Evolutionary conservation across 257 asterid species (phyloP).

Genomic region (Leptodermis oblonga): DNA sequence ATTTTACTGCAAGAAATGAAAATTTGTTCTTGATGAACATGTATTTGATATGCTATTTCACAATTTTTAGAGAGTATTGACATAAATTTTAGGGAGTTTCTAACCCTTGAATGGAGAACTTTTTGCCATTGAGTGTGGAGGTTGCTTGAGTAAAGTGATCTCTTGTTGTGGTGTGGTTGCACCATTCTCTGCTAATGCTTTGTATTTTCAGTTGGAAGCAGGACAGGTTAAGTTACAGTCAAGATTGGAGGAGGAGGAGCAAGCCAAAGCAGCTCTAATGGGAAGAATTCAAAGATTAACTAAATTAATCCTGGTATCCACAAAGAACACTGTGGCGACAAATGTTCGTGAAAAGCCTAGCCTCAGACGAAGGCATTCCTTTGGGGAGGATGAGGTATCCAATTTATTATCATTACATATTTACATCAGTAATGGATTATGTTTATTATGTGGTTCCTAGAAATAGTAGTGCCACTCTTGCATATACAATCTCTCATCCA

Average conservation of each 20-base stretch:
- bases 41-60: neutral
- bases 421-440: neutral
- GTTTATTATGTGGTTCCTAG: neutral
- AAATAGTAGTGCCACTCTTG: neutral
- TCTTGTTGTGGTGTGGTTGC: neutral
- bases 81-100: neutral
- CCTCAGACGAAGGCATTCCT: constrained; percentile 75
- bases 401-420: neutral
- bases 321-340: constrained; percentile 56
- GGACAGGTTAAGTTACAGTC: constrained; percentile 82
- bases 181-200: constrained; percentile 15
- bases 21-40: neutral
- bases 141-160: neutral
- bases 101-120: neutral
- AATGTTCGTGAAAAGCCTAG: constrained; percentile 39
- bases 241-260: constrained; percentile 88
- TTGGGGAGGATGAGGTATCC: constrained; percentile 83
- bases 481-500: neutral
- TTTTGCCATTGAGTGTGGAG: neutral
- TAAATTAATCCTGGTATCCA: constrained; percentile 75
- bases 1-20: neutral
- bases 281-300: constrained; percentile 90
- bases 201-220: constrained; percentile 63
- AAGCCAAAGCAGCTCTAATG: constrained; percentile 84
- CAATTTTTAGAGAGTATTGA: neutral